These are phyloP conservation scores for Petunia secreta DNA, from an alignment of 257 asterid genomes.

Conservation along the genomic window DNA sequence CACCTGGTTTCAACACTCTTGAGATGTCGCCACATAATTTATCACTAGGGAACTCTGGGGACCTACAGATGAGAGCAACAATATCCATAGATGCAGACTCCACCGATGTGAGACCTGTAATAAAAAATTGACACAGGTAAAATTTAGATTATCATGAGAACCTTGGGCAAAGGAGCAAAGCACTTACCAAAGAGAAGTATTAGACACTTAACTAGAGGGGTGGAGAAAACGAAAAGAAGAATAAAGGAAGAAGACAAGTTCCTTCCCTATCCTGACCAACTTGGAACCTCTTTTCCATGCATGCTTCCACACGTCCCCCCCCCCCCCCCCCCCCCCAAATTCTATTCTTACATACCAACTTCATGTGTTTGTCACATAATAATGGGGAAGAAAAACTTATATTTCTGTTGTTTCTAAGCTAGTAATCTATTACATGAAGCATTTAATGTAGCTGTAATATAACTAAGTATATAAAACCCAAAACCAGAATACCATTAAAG, in stretches of 20 bases:
- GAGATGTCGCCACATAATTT: slow-evolving; percentile 55
- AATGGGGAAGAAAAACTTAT: slow-evolving; percentile 1
- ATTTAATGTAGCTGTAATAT: not conserved
- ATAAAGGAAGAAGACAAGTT: not conserved
- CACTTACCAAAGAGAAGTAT: not conserved
- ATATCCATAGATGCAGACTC: slow-evolving; percentile 63
- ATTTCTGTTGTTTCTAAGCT: not conserved
- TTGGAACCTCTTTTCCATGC: not conserved
- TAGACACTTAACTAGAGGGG: not conserved
- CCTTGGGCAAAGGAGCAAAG: not conserved
- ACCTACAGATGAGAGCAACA: slow-evolving; percentile 52
- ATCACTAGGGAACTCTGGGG: slow-evolving; percentile 58
- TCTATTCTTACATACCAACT: not conserved
- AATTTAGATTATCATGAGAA: not conserved
- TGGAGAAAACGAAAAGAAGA: not conserved
- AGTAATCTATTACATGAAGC: not conserved
- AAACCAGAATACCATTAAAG: not conserved
- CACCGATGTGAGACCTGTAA: slow-evolving; percentile 56
- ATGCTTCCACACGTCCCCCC: too few relatives aligned
- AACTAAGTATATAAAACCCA: not conserved
- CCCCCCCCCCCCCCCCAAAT: not conserved
- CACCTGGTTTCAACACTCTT: slow-evolving; percentile 75
- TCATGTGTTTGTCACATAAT: not conserved
- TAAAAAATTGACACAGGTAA: not conserved
- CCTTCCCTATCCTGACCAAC: not conserved